phyloP scores from a whole-genome alignment of 768 basidiomycete species.

The Calocera cornea region DNA sequence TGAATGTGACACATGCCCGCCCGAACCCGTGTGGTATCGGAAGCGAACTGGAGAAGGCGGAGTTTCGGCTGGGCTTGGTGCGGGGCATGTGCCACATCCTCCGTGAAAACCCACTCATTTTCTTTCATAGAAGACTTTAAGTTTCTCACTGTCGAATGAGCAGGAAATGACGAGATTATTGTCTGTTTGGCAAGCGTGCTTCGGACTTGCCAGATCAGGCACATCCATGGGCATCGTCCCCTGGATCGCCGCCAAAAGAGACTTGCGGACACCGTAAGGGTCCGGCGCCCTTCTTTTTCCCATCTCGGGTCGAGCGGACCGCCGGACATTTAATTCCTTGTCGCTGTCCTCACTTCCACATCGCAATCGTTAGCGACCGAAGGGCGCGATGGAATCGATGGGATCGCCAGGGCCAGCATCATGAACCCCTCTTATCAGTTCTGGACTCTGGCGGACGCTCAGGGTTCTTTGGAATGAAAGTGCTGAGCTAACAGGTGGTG shows the following conservation, averaged over 20 bases:
- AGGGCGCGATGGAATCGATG: neutral
- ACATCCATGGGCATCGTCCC: neutral
- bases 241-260: neutral
- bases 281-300: neutral
- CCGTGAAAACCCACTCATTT: no score
- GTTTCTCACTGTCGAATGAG: no score
- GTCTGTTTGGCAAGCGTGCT: neutral
- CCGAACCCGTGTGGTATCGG: neutral
- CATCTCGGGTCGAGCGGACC: neutral
- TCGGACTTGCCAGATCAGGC: neutral
- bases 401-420: neutral
- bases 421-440: neutral
- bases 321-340: neutral
- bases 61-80: neutral
- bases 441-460: neutral
- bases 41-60: neutral
- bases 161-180: neutral
- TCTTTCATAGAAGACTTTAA: no score
- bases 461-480: neutral
- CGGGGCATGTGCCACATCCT: neutral
- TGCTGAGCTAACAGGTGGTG: neutral
- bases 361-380: neutral
- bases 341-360: neutral
- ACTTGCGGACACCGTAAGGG: neutral
- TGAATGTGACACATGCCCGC: neutral